A percentile compares a stretch with the other conserved stretches of the same genome.
phyloP scores from a whole-genome alignment of 176 grass and related monocot genomes.

The Saccharum spontaneum region DNA sequence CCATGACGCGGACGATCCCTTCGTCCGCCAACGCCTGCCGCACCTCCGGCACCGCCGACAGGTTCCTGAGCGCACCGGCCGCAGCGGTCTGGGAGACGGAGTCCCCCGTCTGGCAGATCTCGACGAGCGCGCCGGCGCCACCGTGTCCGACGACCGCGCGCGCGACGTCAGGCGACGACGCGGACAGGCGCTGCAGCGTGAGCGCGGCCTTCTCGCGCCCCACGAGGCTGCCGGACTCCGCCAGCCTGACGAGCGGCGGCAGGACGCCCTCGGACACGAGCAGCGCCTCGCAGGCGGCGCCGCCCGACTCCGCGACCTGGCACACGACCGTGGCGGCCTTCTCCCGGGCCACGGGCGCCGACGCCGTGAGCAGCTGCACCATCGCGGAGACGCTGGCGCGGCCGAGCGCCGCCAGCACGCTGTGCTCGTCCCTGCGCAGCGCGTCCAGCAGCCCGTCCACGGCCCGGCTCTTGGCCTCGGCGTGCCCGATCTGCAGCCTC shows the following conservation, averaged over 20 bases:
- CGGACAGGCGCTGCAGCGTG: slow-evolving; percentile 68
- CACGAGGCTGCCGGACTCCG: slow-evolving; percentile 74
- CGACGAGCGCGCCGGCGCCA: slow-evolving; percentile 68
- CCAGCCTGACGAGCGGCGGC: slow-evolving; percentile 73
- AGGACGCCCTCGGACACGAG: slow-evolving; percentile 76
- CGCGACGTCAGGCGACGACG: slow-evolving; percentile 48
- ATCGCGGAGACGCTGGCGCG: slow-evolving; percentile 70
- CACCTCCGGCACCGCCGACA: slow-evolving; percentile 68
- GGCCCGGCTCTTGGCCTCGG: slow-evolving; percentile 70
- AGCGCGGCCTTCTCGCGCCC: slow-evolving; percentile 81
- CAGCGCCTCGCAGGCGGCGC: slow-evolving; percentile 45
- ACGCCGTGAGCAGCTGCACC: slow-evolving; percentile 77
- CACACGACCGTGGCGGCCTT: slow-evolving; percentile 68
- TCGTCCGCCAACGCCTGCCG: slow-evolving; percentile 65
- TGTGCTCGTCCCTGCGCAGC: slow-evolving; percentile 54
- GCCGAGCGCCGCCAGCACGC: slow-evolving; percentile 60
- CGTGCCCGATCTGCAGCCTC: slow-evolving; percentile 83
- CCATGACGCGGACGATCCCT: slow-evolving; percentile 70
- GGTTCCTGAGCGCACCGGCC: slow-evolving; percentile 69
- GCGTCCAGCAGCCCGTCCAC: slow-evolving; percentile 69
- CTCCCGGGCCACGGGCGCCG: slow-evolving; percentile 64
- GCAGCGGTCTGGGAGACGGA: slow-evolving; percentile 74
- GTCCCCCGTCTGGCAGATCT: slow-evolving; percentile 72
- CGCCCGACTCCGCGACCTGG: slow-evolving; percentile 54
- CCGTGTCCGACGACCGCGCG: slow-evolving; percentile 67